Evolutionary conservation across 805 yeast species (phyloP), one percentile per base, ranked within the genome.

Genomic region (Zygoascus ofunaensis): DNA sequence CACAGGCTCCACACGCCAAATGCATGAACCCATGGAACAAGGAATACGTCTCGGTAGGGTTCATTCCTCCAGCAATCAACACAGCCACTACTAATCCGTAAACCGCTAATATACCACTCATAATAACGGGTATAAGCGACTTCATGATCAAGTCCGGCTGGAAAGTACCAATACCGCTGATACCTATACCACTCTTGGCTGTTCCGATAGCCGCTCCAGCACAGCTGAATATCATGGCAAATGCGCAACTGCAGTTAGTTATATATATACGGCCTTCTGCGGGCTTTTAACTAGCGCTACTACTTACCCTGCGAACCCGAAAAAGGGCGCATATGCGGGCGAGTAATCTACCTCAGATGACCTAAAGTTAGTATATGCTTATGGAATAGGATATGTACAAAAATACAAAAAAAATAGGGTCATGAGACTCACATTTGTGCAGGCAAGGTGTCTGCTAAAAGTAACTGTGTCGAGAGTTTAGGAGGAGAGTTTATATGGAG

Each of bases 161-260:
- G 70, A 90, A 92, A 39, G 95, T 83, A 72, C 97, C 97, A 53
- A 92, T 87, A 73, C 97, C 99, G 26, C 97, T 71, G 57, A 92
- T 92, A 74, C 99, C 99, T 51, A 92, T 81, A 47, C 99, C 99
- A 37, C 95, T 84, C 66, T 92, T 92, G 50, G 97, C 97, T 2
- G 97, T 90, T 47, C 98, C 99, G 54, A 87, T 81, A 49, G 97
- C 97, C 3, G 99, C 97, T 50, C 99, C 99, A n/a, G 90, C 81
- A 60, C 95, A 86, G 46, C 94, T 81, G 47, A 90, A 70, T 20
- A 86, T 76, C 85, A 87, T 85, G 41, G 96, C 95, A 39, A 87
- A 81, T 4, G 92, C 87, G 68, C 97, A 89, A 39, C 75, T 66
- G 36, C n/a, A n/a, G n/a, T n/a, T n/a, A n/a, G n/a, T n/a, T 15